Evolutionary conservation across 2,329 filamentous ascomycete genomes (phyloP).

Genomic region (Neopestalotiopsis rosae): DNA sequence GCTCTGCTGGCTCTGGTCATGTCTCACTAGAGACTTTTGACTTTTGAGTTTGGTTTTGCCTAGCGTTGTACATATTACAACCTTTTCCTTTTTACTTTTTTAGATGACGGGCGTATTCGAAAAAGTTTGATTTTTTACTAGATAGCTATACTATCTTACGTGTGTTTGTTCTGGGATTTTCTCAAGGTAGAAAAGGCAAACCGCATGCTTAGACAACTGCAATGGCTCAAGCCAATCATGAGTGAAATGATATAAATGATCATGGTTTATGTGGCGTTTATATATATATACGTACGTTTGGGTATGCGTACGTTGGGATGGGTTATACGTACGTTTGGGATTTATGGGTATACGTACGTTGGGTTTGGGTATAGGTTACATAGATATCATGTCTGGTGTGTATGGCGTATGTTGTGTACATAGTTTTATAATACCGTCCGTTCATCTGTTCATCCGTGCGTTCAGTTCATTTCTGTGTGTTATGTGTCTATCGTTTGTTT

Average conservation of each 20-base stretch:
- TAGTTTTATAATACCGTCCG: conserved; percentile 5
- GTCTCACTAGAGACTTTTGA: conserved; percentile 46
- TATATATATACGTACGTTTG: conserved; percentile 26
- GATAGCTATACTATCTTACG: conserved; percentile 24
- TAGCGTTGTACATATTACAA: conserved; percentile 11
- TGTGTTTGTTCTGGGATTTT: conserved; percentile 25
- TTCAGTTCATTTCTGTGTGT: conserved; percentile 1
- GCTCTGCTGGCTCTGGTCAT: conserved; percentile 93
- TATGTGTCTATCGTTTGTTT: conserved; percentile 19
- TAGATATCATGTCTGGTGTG: conserved; percentile 8
- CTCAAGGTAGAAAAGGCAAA: conserved; percentile 35
- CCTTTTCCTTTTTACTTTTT: conserved; percentile 18
- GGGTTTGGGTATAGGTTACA: conserved; percentile 18
- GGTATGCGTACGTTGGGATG: conserved; percentile 21
- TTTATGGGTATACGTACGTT: conserved; percentile 23
- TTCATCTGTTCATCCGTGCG: conserved; percentile 4
- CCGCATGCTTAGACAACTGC: conserved; percentile 31
- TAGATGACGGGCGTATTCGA: conserved; percentile 20
- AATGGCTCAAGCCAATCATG: conserved; percentile 36
- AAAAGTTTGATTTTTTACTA: conserved; percentile 22
- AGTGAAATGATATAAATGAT: conserved; percentile 37
- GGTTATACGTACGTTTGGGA: conserved; percentile 21
- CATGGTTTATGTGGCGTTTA: conserved; percentile 20
- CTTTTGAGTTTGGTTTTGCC: background rate
- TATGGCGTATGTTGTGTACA: conserved; percentile 7